Percentiles rank a stretch among this genome's conserved stretches.
Evolutionary conservation across 805 yeast genomes (phyloP).

Genomic region (Kodamaea sagamina): DNA sequence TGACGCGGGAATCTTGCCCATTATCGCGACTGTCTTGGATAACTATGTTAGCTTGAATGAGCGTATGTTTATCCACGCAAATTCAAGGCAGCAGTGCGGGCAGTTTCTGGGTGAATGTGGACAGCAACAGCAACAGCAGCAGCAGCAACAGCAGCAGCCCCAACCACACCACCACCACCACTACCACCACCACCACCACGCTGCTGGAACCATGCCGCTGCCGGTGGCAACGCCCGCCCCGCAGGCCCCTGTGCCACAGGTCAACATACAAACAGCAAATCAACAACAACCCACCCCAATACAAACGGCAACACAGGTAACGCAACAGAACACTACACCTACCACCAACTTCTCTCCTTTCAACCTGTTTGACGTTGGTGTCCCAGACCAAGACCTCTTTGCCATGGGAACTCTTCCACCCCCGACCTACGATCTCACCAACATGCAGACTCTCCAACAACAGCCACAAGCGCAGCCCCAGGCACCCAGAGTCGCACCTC

Average conservation of each 20-base stretch:
- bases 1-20: conserved; percentile 87
- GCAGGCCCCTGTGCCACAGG: not conserved
- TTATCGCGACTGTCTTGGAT: conserved; percentile 88
- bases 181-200: not conserved
- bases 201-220: not conserved
- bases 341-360: conserved; percentile 1
- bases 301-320: not conserved
- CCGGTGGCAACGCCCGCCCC: not conserved
- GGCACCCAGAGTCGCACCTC: conserved; percentile 1
- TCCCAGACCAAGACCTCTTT: conserved; percentile 7
- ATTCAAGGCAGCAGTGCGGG: conserved; percentile 19
- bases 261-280: not conserved
- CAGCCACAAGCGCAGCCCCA: conserved; percentile 3
- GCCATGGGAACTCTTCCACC: conserved; percentile 2
- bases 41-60: conserved; percentile 62
- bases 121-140: conserved; percentile 9
- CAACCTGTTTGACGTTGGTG: conserved; percentile 1
- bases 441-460: conserved; percentile 5
- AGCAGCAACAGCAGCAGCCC: not conserved
- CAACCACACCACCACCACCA: not conserved
- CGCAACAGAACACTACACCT: not conserved
- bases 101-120: not conserved
- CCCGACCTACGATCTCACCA: conserved; percentile 11
- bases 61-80: conserved; percentile 37
- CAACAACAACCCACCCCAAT: no score